A percentile compares a stretch with the other conserved stretches of the same genome.
Conservation (phyloP, 768 basidiomycete genomes). For the Rhodosporidiobolus odoratus region DNA sequence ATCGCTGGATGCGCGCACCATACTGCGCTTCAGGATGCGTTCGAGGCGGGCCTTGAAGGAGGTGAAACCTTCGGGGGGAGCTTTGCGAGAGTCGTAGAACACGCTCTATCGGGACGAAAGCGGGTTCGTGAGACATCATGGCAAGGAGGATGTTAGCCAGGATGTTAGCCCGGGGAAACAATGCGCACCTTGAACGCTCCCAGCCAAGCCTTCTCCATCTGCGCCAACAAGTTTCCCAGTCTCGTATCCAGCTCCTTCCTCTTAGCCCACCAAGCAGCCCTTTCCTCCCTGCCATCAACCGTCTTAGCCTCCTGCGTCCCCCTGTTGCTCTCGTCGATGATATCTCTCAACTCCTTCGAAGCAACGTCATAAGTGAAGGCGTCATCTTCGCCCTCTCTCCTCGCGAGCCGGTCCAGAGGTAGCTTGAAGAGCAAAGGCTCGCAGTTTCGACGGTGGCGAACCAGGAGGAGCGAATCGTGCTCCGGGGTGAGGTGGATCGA, state of each 20-base stretch:
- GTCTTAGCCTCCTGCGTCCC: conserved; percentile 66
- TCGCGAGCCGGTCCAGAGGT: conserved; percentile 68
- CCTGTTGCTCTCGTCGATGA: conserved; percentile 72
- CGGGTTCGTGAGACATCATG: not conserved
- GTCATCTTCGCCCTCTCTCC: conserved; percentile 67
- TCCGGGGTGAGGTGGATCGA: conserved; percentile 79
- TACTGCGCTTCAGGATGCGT: conserved; percentile 63
- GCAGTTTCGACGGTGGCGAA: conserved; percentile 62
- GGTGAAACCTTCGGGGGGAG: conserved; percentile 52
- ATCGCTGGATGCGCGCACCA: conserved; percentile 56
- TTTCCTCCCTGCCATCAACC: conserved; percentile 63
- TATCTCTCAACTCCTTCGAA: conserved; percentile 65
- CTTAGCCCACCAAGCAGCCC: conserved; percentile 79
- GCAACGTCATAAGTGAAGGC: conserved; percentile 68
- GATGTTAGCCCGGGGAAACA: too few species aligned
- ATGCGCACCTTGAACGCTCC: conserved; percentile 84
- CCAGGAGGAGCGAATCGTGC: conserved; percentile 72
- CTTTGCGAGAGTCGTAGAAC: conserved; percentile 48
- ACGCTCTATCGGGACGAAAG: conserved; percentile 41
- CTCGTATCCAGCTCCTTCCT: conserved; percentile 69
- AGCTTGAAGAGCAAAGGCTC: conserved; percentile 78
- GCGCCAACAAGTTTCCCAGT: conserved; percentile 66
- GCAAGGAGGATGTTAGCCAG: too few species aligned
- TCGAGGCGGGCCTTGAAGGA: conserved; percentile 67
- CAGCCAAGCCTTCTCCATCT: conserved; percentile 93